Base-by-base conservation (phyloP, 2,329 filamentous ascomycete species). In the Tolypocladium ophioglossoides region DNA sequence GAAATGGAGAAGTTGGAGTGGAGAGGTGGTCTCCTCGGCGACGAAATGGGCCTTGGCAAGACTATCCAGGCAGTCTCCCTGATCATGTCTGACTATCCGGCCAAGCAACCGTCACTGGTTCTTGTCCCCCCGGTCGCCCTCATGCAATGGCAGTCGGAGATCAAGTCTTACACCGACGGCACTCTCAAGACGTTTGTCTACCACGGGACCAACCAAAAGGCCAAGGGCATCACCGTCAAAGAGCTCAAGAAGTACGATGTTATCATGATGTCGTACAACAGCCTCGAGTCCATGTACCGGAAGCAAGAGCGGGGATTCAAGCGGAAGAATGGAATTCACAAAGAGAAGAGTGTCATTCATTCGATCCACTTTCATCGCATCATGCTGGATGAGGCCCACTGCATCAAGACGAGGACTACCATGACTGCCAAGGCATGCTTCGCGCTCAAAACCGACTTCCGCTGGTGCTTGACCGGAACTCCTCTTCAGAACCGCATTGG, bases 1-100 rank as follows among this genome's bases (percentile, higher is more conserved):
- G 85, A 80, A 54, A 95, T 97, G 78, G 94, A 99, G 68, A 76
- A 88, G 70, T 87, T 83, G 0, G 73, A 86, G 40, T 97, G 91
- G 80, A 89, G 85, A 64, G 94, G 94, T 20, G 94, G 94, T 16
- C 77, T 99, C 2, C 79, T 99, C 2, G 94, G 94, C 56, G 94
- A 99, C 62, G 94, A 99, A 71, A 99, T 99, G 94, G 94, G 94
- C 8, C 88, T 99, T 73, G 94, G 94, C 51, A 99, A 99, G 74
- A 99, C 94, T 0, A 97, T 99, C 51, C 94, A 99, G 70, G 92
- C 94, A 2, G 94, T 99, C 20, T 96, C 92, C 3, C 79, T 99
- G 47, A 91, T 99, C 70, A 97, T 97, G 94, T 96, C 92, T 1
- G 91, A 97, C 67, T 96, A 89, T 63, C 92, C 91, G 4, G 87